A percentile compares a stretch with the other conserved stretches of the same genome.
phyloP scores from a whole-genome alignment of 192 early-diverging fungal species.

The Dispira simplex region DNA sequence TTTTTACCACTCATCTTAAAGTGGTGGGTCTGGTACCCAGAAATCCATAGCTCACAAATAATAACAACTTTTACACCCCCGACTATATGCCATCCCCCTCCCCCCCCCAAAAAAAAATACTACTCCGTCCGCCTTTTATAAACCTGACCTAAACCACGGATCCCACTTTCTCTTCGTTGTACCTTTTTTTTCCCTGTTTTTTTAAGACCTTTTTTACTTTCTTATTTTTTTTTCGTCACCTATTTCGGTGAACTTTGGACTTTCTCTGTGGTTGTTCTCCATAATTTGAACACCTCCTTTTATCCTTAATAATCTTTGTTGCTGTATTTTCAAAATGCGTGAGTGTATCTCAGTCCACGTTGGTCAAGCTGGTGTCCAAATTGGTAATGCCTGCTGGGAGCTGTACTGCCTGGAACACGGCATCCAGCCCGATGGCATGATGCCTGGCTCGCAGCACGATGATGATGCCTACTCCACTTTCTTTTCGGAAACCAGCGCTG shows the following conservation, averaged over 20 bases:
- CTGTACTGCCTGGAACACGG: conserved; percentile 94
- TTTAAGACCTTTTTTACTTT: not conserved
- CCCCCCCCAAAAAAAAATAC: no score
- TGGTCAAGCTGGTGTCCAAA: conserved; percentile 97
- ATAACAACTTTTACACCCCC: no score
- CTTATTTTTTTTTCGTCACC: not conserved
- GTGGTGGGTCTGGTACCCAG: no score
- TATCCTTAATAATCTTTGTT: not conserved
- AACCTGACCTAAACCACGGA: no score
- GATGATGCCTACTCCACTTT: conserved; percentile 97
- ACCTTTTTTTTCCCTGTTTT: not conserved
- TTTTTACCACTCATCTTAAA: no score
- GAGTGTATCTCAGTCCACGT: conserved; percentile 67
- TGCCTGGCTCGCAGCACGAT: conserved; percentile 20
- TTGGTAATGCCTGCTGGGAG: conserved; percentile 99
- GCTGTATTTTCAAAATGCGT: conserved; percentile 33
- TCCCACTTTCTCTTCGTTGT: not conserved
- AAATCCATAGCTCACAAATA: no score
- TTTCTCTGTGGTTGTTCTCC: conserved; percentile 9
- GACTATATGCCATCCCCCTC: no score
- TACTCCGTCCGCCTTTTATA: no score
- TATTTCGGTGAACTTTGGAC: not conserved
- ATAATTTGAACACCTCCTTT: conserved; percentile 8
- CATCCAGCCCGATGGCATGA: conserved; percentile 86
- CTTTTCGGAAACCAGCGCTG: conserved; percentile 97